Base-by-base conservation (phyloP, 768 basidiomycete genomes). In the Tephrocybe rancida region DNA sequence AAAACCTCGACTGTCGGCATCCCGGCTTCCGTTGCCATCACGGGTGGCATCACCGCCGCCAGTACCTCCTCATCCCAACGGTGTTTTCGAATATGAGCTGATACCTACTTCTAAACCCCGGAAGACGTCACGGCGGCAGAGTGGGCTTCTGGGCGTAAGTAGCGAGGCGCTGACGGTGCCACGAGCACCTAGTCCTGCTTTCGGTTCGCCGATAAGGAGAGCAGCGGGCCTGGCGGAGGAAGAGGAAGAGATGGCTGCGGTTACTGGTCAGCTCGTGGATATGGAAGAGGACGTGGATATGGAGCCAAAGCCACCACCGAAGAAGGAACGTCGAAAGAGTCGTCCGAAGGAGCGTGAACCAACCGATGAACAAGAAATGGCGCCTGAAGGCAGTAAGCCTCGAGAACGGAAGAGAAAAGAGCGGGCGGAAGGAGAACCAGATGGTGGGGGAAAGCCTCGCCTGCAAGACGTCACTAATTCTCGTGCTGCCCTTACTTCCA, bases 381-480 rank as follows among this genome's bases (percentile, higher is more conserved):
- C 41, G 22, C 55, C 35, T n/a, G 62, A 62, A 39, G 29, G 41
- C 14, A 49, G 38, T 24, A 48, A 48, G 39, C 42, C 50, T 34
- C 59, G 61, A 21, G 61, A 65, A 50, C 72, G 71, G 50, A 79
- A 83, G 61, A 70, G 60, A 32, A 71, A 72, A 52, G 71, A 71
- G 35, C 58, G 62, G 50, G 58, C 57, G 29, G 64, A 66, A 57
- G 70, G 64, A 65, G 71, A 57, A 55, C 62, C 61, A 48, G 75
- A 74, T 59, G 72, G 70, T 58, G 72, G 70, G 55, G 63, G 67
- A 58, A 72, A 84, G 64, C 68, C 71, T 45, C 83, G 77, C 67
- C 70, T 86, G 53, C 85, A 84, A 70, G 86, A 87, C 62, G 79
- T 86, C 57, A 86, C 84, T 24, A 86, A 84, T 65, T 79, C 83